Evolutionary conservation across 257 asterid genomes (phyloP).

Genomic region (Cynanchum wilfordii): DNA sequence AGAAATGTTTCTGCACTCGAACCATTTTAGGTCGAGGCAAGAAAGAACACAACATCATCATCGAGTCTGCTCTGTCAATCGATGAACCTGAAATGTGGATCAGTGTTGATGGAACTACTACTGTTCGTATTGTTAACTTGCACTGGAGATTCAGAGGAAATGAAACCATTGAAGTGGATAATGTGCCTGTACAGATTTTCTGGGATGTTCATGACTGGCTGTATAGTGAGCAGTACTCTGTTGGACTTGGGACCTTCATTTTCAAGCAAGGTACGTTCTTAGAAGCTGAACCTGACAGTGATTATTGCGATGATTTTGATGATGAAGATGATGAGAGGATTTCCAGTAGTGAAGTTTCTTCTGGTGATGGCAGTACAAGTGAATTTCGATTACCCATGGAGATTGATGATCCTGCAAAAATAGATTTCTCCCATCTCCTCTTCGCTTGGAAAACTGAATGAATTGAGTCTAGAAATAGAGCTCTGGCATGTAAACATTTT

Average conservation of each 20-base stretch:
- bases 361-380: conserved; percentile 9
- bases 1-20: conserved; percentile 64
- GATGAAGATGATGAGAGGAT: not conserved
- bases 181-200: conserved; percentile 51
- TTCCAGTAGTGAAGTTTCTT: conserved; percentile 9
- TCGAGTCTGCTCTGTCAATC: conserved; percentile 45
- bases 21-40: conserved; percentile 54
- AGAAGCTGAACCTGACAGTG: conserved; percentile 19
- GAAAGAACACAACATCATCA: conserved; percentile 57
- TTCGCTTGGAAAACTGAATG: conserved; percentile 71
- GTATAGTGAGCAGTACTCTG: conserved; percentile 27
- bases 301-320: not conserved
- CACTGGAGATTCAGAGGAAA: conserved; percentile 94
- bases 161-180: conserved; percentile 58
- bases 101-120: conserved; percentile 61
- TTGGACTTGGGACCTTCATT: conserved; percentile 57
- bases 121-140: conserved; percentile 54
- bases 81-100: conserved; percentile 84
- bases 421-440: conserved; percentile 57
- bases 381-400: conserved; percentile 17
- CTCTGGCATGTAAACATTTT: not conserved
- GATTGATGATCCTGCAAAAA: conserved; percentile 24
- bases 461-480: not conserved
- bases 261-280: conserved; percentile 38
- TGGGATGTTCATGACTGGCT: conserved; percentile 96